Evolutionary conservation across 2,329 filamentous ascomycete genomes (phyloP), one percentile per base, ranked within the genome.

Genomic region (Rachicladosporium sp.): DNA sequence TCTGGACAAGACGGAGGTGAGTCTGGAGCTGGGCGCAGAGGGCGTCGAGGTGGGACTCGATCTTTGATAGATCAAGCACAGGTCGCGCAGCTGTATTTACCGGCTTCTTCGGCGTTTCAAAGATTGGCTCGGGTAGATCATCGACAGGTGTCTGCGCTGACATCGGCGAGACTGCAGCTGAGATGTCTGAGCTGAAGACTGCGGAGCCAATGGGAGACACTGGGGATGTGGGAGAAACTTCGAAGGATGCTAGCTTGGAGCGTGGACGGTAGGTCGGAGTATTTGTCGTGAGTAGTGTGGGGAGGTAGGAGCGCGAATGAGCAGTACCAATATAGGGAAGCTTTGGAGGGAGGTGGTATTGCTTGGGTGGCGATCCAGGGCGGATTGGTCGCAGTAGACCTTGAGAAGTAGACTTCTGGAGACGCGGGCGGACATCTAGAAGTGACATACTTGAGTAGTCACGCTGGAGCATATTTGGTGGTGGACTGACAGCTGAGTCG

Each of bases 1-100:
- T 55, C 43, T 42, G 58, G 45, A 51, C 57, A 42, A 44, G 54
- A 38, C 35, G 53, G 53, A 46, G 58, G 57, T 50, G 64, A 44
- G 40, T 60, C 37, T 43, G 55, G 44, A 49, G 50, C 52, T 50
- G 63, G 43, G 37, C 54, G 44, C 41, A 45, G 42, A 58, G 45
- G n/a, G 47, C 50, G 9, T 34, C 12, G 9, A 57, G 32, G 31
- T 58, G 51, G 2, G 44, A 42, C 3, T 31, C 37, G 42, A 46
- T n/a, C 8, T n/a, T 12, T 36, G 46, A 29, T 38, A 49, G 35
- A 38, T 38, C 31, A 8, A 27, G 23, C 23, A 27, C 2, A 27
- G 23, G 7, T 27, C 8, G 23, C 23, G 23, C 23, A 6, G 23
- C 23, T 27, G 23, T 27, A 3, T 2, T 6, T 3, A 7, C 4